A percentile compares a stretch with the other conserved stretches of the same genome.
Evolutionary conservation across 306 rosid species (phyloP).

Genomic region (Pterocarpus santalinus): DNA sequence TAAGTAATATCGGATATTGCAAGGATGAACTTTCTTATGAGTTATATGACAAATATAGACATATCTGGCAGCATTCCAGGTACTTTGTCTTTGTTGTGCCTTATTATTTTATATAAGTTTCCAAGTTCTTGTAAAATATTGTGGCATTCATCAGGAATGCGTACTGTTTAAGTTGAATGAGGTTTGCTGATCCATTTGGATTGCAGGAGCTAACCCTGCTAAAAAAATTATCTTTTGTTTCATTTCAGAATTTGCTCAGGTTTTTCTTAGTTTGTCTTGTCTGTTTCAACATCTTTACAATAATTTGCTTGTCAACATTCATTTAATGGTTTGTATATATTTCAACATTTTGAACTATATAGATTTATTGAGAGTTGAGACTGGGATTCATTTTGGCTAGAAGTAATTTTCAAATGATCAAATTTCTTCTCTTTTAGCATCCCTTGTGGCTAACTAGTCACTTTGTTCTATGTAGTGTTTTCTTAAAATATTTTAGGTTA

Average conservation of each 20-base stretch:
- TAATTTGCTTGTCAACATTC: slow-evolving; percentile 17
- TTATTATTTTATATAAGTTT: not conserved
- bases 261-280: slow-evolving; percentile 17
- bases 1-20: slow-evolving; percentile 97
- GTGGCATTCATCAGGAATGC: slow-evolving; percentile 12
- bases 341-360: not conserved
- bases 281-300: not conserved
- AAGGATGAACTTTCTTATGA: slow-evolving; percentile 92
- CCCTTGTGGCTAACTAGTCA: slow-evolving; percentile 20
- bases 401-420: slow-evolving; percentile 26
- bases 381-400: slow-evolving; percentile 37
- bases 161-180: not conserved
- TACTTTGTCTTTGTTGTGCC: slow-evolving; percentile 43
- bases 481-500: slow-evolving; percentile 18
- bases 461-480: slow-evolving; percentile 35
- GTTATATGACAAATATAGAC: slow-evolving; percentile 82
- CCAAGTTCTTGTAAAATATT: slow-evolving; percentile 30
- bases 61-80: slow-evolving; percentile 91
- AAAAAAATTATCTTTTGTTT: slow-evolving; percentile 14
- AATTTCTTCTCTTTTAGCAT: slow-evolving; percentile 37
- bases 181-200: slow-evolving; percentile 33
- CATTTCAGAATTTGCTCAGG: not conserved
- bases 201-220: slow-evolving; percentile 29
- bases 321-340: slow-evolving; percentile 4
- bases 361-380: not conserved